Evolutionary conservation across 192 early-diverging fungal species (phyloP).

Genomic region (Pilobolus umbonatus): DNA sequence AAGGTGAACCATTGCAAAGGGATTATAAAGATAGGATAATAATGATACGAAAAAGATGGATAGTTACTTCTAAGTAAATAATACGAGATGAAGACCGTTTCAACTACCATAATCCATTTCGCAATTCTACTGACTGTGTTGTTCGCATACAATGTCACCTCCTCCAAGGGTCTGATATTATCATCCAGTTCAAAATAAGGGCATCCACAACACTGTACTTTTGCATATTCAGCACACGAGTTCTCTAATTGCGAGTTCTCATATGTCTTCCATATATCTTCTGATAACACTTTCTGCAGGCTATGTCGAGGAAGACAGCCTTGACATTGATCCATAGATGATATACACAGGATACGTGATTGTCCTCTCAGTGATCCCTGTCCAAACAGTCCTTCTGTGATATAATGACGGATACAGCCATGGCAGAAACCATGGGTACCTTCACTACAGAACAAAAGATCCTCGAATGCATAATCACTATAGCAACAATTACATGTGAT

Average conservation of each 20-base stretch:
- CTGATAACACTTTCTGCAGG: conserved; percentile 16
- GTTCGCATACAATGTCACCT: not conserved
- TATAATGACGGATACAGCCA: conserved; percentile 34
- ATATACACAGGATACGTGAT: conserved; percentile 27
- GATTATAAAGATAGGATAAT: conserved; percentile 9
- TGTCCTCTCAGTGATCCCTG: conserved; percentile 36
- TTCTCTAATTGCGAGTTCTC: conserved; percentile 24
- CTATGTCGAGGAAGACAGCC: conserved; percentile 21
- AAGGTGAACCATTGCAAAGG: conserved; percentile 8
- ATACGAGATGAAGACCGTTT: not conserved
- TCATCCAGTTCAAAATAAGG: conserved; percentile 38
- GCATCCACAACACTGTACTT: conserved; percentile 34
- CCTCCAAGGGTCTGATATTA: conserved; percentile 4
- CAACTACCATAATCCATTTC: conserved; percentile 19
- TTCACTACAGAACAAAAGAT: conserved; percentile 33
- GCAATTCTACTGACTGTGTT: conserved; percentile 3
- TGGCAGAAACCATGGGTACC: conserved; percentile 41
- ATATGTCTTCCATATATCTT: conserved; percentile 31
- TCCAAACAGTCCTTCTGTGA: conserved; percentile 40
- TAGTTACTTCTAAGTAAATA: conserved; percentile 2
- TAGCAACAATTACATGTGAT: conserved; percentile 48
- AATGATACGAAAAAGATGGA: conserved; percentile 8
- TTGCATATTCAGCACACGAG: conserved; percentile 1
- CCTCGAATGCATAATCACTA: conserved; percentile 42
- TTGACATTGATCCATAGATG: conserved; percentile 18